Base-by-base conservation (phyloP, 2,329 filamentous ascomycete genomes). In the Aspergillus japonicus region DNA sequence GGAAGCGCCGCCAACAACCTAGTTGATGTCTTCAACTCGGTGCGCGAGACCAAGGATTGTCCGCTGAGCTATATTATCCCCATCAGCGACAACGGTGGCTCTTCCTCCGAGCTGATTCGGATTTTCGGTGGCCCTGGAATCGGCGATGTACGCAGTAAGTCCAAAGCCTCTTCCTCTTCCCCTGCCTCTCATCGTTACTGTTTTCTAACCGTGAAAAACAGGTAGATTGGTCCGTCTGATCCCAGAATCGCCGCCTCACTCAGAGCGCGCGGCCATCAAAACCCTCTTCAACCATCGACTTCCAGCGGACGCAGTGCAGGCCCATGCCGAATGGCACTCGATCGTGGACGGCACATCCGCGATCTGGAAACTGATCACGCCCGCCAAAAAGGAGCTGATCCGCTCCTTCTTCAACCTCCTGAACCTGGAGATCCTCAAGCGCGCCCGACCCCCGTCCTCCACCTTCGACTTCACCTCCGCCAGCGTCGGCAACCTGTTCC, bases 41-140 rank as follows among this genome's bases (percentile, higher is more conserved):
- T 90, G 35, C 81, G 85, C 12, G 77, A 87, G 63, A 87, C 83
- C 67, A 90, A 89, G 62, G 77, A 83, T 47, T 89, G 89, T 70
- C 80, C 83, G 2, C 78, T 96, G 47, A 91, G 86, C 76, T 96
- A 96, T 75, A 87, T 97, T 60, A 96, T 98, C 55, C 94, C 94
- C 39, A 96, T 97, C 73, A 95, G 90, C 65, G 94, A 98, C 78
- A 98, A 98, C 76, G 94, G 94, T 52, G 94, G 94, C 44, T 96
- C 91, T 68, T 96, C 92, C 2, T 96, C 91, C 49, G 94, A 98
- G 79, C 81, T 97, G 69, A 96, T 97, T 66, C 85, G 95, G 39
- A 92, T 98, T 39, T 95, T 98, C 77, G 95, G 94, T 14, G 95
- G 95, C 1, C 94, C 94, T 65, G 94, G 94, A 2, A 83, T 92